A percentile compares a stretch with the other conserved stretches of the same genome.
These are phyloP conservation scores for Aquanectria penicillioides DNA, from an alignment of 2,329 filamentous ascomycete species.

Conservation along the genomic window DNA sequence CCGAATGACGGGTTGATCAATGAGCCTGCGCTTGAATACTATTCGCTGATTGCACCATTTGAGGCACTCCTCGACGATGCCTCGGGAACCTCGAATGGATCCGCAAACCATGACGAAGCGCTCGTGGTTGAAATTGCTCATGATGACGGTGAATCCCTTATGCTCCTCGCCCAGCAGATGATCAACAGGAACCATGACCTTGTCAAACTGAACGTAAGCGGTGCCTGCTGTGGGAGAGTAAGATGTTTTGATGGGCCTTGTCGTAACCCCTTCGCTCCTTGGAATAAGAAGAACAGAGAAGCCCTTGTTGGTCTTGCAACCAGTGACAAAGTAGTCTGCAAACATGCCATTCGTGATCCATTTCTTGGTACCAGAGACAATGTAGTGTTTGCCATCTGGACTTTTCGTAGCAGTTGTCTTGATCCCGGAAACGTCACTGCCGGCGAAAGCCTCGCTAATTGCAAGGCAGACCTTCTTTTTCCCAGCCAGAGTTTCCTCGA, in stretches of 20 bases:
- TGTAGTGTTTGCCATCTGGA: slow-evolving; percentile 77
- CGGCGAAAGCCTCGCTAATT: slow-evolving; percentile 89
- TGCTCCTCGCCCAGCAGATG: slow-evolving; percentile 84
- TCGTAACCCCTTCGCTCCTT: slow-evolving; percentile 78
- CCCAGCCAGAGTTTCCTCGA: slow-evolving; percentile 77
- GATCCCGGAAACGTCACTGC: slow-evolving; percentile 81
- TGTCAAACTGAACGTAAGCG: slow-evolving; percentile 82
- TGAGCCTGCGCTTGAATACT: slow-evolving; percentile 85
- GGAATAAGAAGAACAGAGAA: slow-evolving; percentile 81
- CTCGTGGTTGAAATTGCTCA: slow-evolving; percentile 91
- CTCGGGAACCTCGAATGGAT: slow-evolving; percentile 69
- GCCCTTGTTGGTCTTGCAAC: slow-evolving; percentile 81
- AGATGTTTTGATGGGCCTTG: slow-evolving; percentile 79
- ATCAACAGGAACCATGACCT: slow-evolving; percentile 83
- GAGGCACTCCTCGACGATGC: slow-evolving; percentile 81
- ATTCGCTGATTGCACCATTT: slow-evolving; percentile 90
- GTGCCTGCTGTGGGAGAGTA: slow-evolving; percentile 85
- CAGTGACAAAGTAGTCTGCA: slow-evolving; percentile 84
- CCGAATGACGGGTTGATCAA: slow-evolving; percentile 84
- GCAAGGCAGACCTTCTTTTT: slow-evolving; percentile 90
- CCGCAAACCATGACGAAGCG: slow-evolving; percentile 78
- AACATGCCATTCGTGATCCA: slow-evolving; percentile 87
- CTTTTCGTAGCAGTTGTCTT: slow-evolving; percentile 83
- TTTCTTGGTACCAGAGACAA: slow-evolving; percentile 80
- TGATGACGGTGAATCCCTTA: slow-evolving; percentile 84